These are phyloP conservation scores for Saprolegnia parasitica DNA, from an alignment of 352 stramenopile genomes.

Conservation along the genomic window DNA sequence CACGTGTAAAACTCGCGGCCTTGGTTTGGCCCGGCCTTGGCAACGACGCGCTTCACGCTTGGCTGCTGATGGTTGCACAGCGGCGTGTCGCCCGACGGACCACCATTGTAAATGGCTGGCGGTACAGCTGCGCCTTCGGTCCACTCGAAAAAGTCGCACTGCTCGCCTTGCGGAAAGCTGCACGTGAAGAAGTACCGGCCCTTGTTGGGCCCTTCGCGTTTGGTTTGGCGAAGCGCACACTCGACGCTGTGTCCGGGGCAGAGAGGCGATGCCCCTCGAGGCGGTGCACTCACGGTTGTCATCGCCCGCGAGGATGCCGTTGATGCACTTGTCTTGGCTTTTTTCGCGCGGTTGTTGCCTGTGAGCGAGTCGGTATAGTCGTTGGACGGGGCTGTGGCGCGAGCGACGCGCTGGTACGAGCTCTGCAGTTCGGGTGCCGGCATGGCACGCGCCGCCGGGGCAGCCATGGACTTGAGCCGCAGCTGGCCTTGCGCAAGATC, in stretches of 20 bases:
- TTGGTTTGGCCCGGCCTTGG: constrained; percentile 69
- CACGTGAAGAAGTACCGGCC: constrained; percentile 91
- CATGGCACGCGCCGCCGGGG: not conserved
- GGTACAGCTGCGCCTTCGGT: constrained; percentile 43
- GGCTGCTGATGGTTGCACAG: constrained; percentile 44
- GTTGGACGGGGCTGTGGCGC: not conserved
- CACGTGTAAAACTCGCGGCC: constrained; percentile 92
- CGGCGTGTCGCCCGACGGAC: constrained; percentile 27
- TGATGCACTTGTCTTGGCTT: not conserved
- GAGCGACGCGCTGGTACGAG: constrained; percentile 19
- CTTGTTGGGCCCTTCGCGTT: constrained; percentile 80
- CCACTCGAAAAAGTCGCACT: constrained; percentile 93
- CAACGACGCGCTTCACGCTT: constrained; percentile 45
- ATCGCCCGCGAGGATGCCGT: constrained; percentile 27
- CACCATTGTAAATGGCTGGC: not conserved
- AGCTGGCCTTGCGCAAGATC: constrained; percentile 2
- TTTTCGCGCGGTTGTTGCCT: constrained; percentile 18
- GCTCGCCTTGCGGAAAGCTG: constrained; percentile 67
- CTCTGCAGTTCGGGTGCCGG: not conserved
- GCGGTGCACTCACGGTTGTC: not conserved
- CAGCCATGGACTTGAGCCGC: not conserved
- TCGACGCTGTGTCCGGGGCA: constrained; percentile 26
- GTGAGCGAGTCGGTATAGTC: constrained; percentile 26
- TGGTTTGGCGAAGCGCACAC: constrained; percentile 45
- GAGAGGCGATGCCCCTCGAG: not conserved